These are phyloP conservation scores for Stereocaulon alpinum DNA, from an alignment of 495 filamentous ascomycete species.

Conservation along the genomic window DNA sequence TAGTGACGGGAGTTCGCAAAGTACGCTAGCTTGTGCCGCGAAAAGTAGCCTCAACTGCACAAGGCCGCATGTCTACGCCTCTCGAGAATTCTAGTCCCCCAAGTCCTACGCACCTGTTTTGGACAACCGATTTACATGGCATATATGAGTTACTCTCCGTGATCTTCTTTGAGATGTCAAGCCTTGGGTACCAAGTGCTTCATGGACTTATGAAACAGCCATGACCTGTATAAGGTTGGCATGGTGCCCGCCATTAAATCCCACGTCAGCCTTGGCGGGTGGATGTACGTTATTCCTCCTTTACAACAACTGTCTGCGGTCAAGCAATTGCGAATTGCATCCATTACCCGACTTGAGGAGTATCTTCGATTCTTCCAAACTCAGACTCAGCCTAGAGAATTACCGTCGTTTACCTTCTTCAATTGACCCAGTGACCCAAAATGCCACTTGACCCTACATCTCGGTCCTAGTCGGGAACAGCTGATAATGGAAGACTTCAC, in stretches of 20 bases:
- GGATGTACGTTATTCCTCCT: neutral
- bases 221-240: too few species aligned
- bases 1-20: neutral
- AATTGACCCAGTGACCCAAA: neutral
- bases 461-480: conserved; percentile 6
- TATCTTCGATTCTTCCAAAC: too few species aligned
- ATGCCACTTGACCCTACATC: conserved; percentile 2
- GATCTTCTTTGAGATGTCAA: too few species aligned
- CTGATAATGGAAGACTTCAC: conserved; percentile 7
- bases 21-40: conserved; percentile 7
- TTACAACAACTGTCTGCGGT: neutral
- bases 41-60: conserved; percentile 2
- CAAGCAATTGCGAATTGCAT: neutral
- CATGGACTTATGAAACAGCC: too few species aligned
- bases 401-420: neutral
- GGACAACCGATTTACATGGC: too few species aligned
- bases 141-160: too few species aligned
- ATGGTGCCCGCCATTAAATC: neutral
- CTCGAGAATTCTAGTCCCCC: neutral
- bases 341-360: neutral
- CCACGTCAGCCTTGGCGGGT: neutral
- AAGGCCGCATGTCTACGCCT: neutral
- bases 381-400: neutral
- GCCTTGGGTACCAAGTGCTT: too few species aligned
- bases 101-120: too few species aligned